A percentile compares a stretch with the other conserved stretches of the same genome.
Conservation (phyloP, 768 basidiomycete genomes). For the Mycena kentingensis region DNA sequence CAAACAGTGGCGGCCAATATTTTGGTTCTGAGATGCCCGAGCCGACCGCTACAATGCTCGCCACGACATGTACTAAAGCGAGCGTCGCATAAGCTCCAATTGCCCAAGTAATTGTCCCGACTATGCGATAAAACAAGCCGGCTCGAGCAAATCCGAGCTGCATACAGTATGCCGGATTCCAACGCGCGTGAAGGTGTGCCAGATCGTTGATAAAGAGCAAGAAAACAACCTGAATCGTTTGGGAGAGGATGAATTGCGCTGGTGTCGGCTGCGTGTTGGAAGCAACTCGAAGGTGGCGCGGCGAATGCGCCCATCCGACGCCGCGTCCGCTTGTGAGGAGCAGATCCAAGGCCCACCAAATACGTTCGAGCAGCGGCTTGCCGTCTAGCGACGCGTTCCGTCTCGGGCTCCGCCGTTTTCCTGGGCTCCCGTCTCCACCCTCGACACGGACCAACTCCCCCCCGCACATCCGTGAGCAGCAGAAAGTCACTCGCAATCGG, state of each 20-base stretch:
- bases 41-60: slow-evolving; percentile 6
- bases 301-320: slow-evolving; percentile 14
- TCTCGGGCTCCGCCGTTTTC: background rate
- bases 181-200: slow-evolving; percentile 9
- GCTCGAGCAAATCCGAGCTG: slow-evolving; percentile 5
- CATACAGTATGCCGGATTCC: slow-evolving; percentile 12
- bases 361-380: background rate
- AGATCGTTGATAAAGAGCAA: slow-evolving; percentile 11
- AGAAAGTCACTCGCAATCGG: slow-evolving; percentile 15
- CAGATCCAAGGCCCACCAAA: slow-evolving; percentile 11
- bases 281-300: background rate
- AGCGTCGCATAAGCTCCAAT: background rate
- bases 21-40: slow-evolving; percentile 2
- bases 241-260: slow-evolving; percentile 2
- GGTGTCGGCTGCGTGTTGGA: background rate
- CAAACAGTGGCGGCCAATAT: slow-evolving; percentile 20
- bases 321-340: slow-evolving; percentile 5
- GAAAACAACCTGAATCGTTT: background rate
- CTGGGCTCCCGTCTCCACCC: background rate
- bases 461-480: slow-evolving; percentile 18
- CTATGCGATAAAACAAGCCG: slow-evolving; percentile 8
- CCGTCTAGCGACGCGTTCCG: background rate
- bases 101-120: slow-evolving; percentile 8
- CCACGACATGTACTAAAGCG: background rate
- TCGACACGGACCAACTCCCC: slow-evolving; percentile 8